Percentiles rank a stretch among this genome's conserved stretches.
These are phyloP conservation scores for Agastache rugosa DNA, from an alignment of 257 asterid genomes.

Conservation along the genomic window DNA sequence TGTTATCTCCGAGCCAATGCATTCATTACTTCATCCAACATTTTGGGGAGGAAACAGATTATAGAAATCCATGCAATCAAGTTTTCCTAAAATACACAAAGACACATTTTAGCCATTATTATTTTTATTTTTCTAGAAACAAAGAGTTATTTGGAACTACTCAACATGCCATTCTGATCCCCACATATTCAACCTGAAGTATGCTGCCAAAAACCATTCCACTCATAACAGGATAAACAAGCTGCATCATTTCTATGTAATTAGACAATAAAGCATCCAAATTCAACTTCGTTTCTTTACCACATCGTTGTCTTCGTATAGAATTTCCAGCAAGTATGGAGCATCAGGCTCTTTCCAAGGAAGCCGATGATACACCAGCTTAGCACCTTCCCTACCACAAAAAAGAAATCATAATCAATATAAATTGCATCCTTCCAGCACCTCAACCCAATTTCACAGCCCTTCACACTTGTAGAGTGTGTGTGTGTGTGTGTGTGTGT, in stretches of 20 bases:
- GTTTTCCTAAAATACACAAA: neutral
- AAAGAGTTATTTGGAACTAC: slow-evolving; percentile 18
- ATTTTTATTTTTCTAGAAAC: slow-evolving; percentile 4
- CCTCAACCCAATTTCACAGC: slow-evolving; percentile 15
- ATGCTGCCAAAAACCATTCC: neutral
- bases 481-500: neutral
- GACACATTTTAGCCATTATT: neutral
- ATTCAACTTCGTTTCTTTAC: slow-evolving; percentile 44
- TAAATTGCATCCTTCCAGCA: slow-evolving; percentile 3
- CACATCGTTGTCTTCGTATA: slow-evolving; percentile 79
- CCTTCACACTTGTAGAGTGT: neutral
- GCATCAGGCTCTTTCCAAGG: slow-evolving; percentile 98
- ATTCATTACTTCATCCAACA: neutral
- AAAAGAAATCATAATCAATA: neutral
- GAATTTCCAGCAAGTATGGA: slow-evolving; percentile 68
- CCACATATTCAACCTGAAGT: slow-evolving; percentile 3
- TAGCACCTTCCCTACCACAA: slow-evolving; percentile 62
- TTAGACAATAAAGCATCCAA: slow-evolving; percentile 19
- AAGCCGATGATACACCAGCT: slow-evolving; percentile 77
- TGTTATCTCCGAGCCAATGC: neutral
- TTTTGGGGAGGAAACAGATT: neutral
- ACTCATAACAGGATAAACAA: slow-evolving; percentile 1
- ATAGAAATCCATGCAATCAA: slow-evolving; percentile 10
- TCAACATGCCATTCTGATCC: slow-evolving; percentile 23
- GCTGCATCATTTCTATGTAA: neutral